Percentiles rank a stretch among this genome's conserved stretches.
Conservation (phyloP, 2,329 filamentous ascomycete genomes). For the Talaromyces atroroseus region DNA sequence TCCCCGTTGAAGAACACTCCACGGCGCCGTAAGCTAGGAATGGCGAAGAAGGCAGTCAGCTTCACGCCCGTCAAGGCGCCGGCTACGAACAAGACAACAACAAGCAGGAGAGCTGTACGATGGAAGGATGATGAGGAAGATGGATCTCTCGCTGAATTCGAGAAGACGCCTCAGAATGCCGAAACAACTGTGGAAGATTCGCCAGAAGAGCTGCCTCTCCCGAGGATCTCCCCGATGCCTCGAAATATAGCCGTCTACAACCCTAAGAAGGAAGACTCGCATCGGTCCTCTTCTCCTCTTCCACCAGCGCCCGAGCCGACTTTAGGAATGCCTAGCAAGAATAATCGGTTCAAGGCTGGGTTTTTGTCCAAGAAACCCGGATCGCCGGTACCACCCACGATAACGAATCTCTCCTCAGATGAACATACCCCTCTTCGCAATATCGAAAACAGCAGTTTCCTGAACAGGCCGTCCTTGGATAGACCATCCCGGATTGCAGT, state of each 20-base stretch:
- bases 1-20: slow-evolving; percentile 74
- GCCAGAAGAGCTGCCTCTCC: slow-evolving; percentile 45
- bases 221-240: slow-evolving; percentile 48
- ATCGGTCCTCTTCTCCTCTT: slow-evolving; percentile 50
- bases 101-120: slow-evolving; percentile 72
- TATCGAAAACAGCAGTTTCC: slow-evolving; percentile 46
- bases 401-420: slow-evolving; percentile 54
- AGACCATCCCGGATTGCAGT: slow-evolving; percentile 35
- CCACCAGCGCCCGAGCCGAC: slow-evolving; percentile 54
- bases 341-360: slow-evolving; percentile 78
- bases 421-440: slow-evolving; percentile 52
- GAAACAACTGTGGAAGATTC: slow-evolving; percentile 54
- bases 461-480: slow-evolving; percentile 43
- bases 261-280: slow-evolving; percentile 32
- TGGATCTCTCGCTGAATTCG: slow-evolving; percentile 81
- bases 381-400: slow-evolving; percentile 58
- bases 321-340: slow-evolving; percentile 58
- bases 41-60: slow-evolving; percentile 64
- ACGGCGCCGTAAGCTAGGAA: slow-evolving; percentile 63
- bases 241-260: slow-evolving; percentile 37
- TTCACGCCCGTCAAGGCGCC: slow-evolving; percentile 70
- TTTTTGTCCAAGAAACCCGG: slow-evolving; percentile 70
- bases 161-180: slow-evolving; percentile 75
- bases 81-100: slow-evolving; percentile 46
- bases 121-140: slow-evolving; percentile 91